These are phyloP conservation scores for Rhynchospora tenuis DNA, from an alignment of 176 grass and related monocot species.

Conservation along the genomic window DNA sequence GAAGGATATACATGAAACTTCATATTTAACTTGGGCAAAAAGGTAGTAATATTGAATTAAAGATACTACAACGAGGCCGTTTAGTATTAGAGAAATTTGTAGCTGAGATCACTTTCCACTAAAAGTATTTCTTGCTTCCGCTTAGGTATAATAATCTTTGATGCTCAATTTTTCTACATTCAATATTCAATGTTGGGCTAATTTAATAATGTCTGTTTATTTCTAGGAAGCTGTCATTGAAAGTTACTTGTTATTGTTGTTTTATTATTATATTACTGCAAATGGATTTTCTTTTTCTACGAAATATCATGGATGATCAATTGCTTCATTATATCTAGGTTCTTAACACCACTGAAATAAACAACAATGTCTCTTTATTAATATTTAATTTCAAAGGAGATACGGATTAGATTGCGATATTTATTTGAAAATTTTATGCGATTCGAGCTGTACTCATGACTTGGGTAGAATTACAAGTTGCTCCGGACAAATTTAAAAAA, in stretches of 20 bases:
- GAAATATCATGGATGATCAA: not conserved
- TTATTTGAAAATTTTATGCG: not conserved
- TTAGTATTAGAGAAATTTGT: not conserved
- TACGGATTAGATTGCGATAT: not conserved
- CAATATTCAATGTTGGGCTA: not conserved
- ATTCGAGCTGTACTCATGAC: not conserved
- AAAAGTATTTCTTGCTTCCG: not conserved
- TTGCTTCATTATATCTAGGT: not conserved
- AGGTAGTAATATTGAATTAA: not conserved
- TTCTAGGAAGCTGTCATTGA: not conserved
- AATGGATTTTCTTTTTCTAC: not conserved
- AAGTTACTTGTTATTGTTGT: not conserved
- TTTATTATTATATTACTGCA: not conserved
- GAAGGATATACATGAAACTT: not conserved
- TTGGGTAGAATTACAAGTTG: not conserved
- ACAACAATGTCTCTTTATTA: not conserved
- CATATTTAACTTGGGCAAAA: not conserved
- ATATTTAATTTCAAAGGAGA: not conserved
- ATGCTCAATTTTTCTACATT: not conserved
- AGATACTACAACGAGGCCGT: not conserved
- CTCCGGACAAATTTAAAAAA: not conserved
- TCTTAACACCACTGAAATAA: too few relatives aligned
- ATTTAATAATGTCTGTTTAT: not conserved
- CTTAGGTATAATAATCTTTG: not conserved
- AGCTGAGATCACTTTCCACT: not conserved